Percentiles rank a stretch among this genome's conserved stretches.
phyloP scores from a whole-genome alignment of 768 basidiomycete species.

The Tylopilus vinaceipallidus region DNA sequence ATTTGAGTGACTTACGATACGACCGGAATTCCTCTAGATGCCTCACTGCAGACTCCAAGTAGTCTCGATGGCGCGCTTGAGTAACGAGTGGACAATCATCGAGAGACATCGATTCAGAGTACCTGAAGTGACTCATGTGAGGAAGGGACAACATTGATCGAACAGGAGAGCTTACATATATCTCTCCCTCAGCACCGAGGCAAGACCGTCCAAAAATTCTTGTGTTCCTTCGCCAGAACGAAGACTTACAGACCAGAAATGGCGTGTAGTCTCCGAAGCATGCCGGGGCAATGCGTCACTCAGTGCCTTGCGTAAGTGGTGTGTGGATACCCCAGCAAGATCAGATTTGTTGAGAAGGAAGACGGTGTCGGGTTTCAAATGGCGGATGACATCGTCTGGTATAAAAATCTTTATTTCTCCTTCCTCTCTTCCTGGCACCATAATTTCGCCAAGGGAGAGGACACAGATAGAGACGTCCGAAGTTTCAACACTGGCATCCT shows the following conservation, averaged over 20 bases:
- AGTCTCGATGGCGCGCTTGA: slow-evolving; percentile 74
- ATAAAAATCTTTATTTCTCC: slow-evolving; percentile 26
- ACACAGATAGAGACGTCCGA: slow-evolving; percentile 82
- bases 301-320: slow-evolving; percentile 19
- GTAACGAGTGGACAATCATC: slow-evolving; percentile 60
- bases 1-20: slow-evolving; percentile 25
- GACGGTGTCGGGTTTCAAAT: slow-evolving; percentile 57
- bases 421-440: slow-evolving; percentile 3
- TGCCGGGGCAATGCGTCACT: slow-evolving; percentile 12
- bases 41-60: slow-evolving; percentile 61
- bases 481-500: slow-evolving; percentile 49
- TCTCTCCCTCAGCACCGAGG: slow-evolving; percentile 39
- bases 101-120: slow-evolving; percentile 21
- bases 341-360: slow-evolving; percentile 83
- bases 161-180: slow-evolving; percentile 16
- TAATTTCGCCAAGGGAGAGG: slow-evolving; percentile 59
- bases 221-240: slow-evolving; percentile 53
- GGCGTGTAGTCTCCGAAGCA: neutral
- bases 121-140: slow-evolving; percentile 8
- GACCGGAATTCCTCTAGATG: slow-evolving; percentile 31
- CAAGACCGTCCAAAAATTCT: slow-evolving; percentile 60
- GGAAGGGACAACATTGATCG: neutral
- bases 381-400: slow-evolving; percentile 46
- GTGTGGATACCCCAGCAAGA: slow-evolving; percentile 30
- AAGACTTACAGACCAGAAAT: slow-evolving; percentile 64